Conservation (phyloP, 2,329 filamentous ascomycete genomes). For the Sporothrix luriei region DNA sequence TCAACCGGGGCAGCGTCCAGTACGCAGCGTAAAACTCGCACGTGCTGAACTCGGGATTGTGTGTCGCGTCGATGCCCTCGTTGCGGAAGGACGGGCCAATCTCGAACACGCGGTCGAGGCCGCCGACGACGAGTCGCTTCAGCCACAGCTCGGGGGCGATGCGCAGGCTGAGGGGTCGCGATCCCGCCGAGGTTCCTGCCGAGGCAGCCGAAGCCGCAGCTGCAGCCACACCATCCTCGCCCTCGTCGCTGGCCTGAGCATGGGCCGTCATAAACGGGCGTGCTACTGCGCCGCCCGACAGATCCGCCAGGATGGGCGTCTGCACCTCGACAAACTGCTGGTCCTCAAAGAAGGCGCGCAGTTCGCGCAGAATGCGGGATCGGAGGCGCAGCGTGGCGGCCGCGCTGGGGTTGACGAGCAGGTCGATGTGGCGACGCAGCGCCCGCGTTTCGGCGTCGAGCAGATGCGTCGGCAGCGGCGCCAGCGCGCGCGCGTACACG, state of each 20-base stretch:
- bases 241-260: neutral
- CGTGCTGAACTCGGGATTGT: slow-evolving; percentile 96
- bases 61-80: slow-evolving; percentile 85
- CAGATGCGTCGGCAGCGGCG: slow-evolving; percentile 73
- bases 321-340: slow-evolving; percentile 81
- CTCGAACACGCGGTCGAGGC: slow-evolving; percentile 87
- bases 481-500: slow-evolving; percentile 75
- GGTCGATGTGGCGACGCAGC: slow-evolving; percentile 80
- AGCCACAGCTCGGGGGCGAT: slow-evolving; percentile 96
- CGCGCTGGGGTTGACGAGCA: slow-evolving; percentile 72
- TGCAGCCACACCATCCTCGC: slow-evolving; percentile 37
- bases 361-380: slow-evolving; percentile 70
- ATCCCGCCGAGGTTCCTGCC: slow-evolving; percentile 6
- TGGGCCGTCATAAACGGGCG: slow-evolving; percentile 76
- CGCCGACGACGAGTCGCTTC: slow-evolving; percentile 86
- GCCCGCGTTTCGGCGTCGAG: slow-evolving; percentile 71
- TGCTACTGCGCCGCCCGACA: slow-evolving; percentile 84
- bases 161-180: slow-evolving; percentile 64
- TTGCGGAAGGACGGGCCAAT: slow-evolving; percentile 92
- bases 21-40: slow-evolving; percentile 96
- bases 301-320: slow-evolving; percentile 81
- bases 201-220: neutral
- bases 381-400: slow-evolving; percentile 68
- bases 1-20: slow-evolving; percentile 73
- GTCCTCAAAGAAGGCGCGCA: slow-evolving; percentile 73